phyloP scores from a whole-genome alignment of 2,329 filamentous ascomycete species.

The Alternaria consortialis region DNA sequence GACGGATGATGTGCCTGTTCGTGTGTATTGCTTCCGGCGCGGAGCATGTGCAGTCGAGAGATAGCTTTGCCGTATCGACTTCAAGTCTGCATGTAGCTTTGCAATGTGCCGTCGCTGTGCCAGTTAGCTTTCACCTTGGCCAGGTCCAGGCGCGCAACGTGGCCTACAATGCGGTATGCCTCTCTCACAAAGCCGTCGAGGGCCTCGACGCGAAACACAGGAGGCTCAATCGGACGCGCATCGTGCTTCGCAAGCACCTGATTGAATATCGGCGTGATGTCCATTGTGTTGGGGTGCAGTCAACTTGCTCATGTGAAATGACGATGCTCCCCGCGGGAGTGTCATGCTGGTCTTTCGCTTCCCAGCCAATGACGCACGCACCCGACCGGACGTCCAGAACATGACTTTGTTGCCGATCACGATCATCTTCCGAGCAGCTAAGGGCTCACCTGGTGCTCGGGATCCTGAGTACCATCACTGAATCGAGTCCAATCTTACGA shows the following conservation, averaged over 20 bases:
- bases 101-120: constrained; percentile 82
- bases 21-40: constrained; percentile 59
- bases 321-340: constrained; percentile 39
- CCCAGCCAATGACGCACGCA: constrained; percentile 27
- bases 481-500: background rate
- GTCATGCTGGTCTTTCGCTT: constrained; percentile 31
- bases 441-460: background rate
- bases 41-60: constrained; percentile 80
- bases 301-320: constrained; percentile 29
- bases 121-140: constrained; percentile 33
- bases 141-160: constrained; percentile 28
- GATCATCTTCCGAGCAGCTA: background rate
- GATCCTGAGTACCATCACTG: background rate
- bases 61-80: constrained; percentile 86
- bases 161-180: constrained; percentile 85
- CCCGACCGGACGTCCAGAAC: constrained; percentile 2
- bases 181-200: constrained; percentile 92
- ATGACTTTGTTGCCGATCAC: constrained; percentile 1
- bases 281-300: constrained; percentile 46
- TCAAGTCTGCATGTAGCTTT: constrained; percentile 81
- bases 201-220: constrained; percentile 51
- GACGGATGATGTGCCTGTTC: constrained; percentile 37
- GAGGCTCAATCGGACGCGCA: constrained; percentile 60
- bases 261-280: constrained; percentile 76
- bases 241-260: constrained; percentile 70